Evolutionary conservation across 2,329 filamentous ascomycete genomes (phyloP), one percentile per base, ranked within the genome.

Genomic region (Helotiales sp.): DNA sequence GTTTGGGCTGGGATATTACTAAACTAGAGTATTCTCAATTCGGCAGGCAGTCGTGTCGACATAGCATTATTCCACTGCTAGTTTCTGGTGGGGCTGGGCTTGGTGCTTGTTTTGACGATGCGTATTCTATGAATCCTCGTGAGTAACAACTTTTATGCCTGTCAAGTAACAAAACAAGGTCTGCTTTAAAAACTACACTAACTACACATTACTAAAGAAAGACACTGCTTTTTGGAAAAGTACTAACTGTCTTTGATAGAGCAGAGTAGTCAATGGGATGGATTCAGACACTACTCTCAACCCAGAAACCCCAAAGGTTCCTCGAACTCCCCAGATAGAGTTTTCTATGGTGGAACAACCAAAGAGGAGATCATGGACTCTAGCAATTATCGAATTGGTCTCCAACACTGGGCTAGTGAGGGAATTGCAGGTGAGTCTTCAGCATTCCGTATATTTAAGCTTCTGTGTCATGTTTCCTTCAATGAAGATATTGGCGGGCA

Each of bases 21-120:
- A 87, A 87, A 71, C 77, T 87, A 2, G 84, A 87, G 65, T 81
- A 83, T 70, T 83, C 85, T 1, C 83, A 84, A 67, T 83, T 87
- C 70, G 82, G 82, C 50, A 80, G 86, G 1, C 81, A 82, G 37
- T 81, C 82, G 8, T 83, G 82, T 60, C 76, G 82, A 34, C 85
- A 86, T 70, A 80, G 80, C 63, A 83, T 87, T 64, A 78, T 85
- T 0, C 80, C 82, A 11, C 66, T 86, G 17, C 76, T 86, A 8
- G 79, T 80, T 10, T 66, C 68, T 15, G 69, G 61, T 13, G 69
- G 65, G 17, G 67, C 26, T 58, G 71, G 71, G 4, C 59, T 62
- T 22, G 81, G 83, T 10, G 74, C 80, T 0, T 81, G 80, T 5
- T 85, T 83, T 70, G 83, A 85, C 71, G 83, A 85, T 67, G 76